Base-by-base conservation (phyloP, 1,284 basidiomycete genomes). In the Puccinia triticina region DNA sequence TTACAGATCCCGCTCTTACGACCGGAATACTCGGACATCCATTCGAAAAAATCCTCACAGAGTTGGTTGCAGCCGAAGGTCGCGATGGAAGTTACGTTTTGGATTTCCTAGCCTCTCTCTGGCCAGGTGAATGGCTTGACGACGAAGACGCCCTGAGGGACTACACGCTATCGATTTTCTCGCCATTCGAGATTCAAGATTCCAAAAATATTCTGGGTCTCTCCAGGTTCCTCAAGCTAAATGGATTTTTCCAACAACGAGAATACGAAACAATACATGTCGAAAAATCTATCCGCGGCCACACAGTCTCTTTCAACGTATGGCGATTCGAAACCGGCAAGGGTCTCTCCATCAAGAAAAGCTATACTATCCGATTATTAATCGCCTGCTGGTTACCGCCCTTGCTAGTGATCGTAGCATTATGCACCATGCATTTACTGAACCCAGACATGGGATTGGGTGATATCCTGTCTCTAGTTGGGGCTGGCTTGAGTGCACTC, bases 301-400 rank as follows among this genome's bases (percentile, higher is more conserved):
- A 72, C 32, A 72, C 46, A 2, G 8, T 72, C 43, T n/a, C 21
- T 29, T 72, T 26, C 46, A 50, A 72, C n/a, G 11, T 72, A 21
- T 72, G 69, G 69, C 21, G 48, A 29, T 72, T 72, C 16, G 69
- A 72, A 29, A 26, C 26, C 3, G 69, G 46, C 8, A 72, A 72
- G 29, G 69, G 69, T 16, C 29, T 72, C 26, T 72, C 5, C n/a
- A 72, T 72, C 46, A 72, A 72, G 46, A 72, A 34, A 34, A 26
- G n/a, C 14, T 53, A 4, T 16, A 72, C 69, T 23, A 50, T 72
- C 10, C 46, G 48, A 72, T 72, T 72, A 23, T 48, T 72, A 18
- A 48, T 72, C 23, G 48, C 16, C 16, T 72, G 69, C 29, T 72
- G 69, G 69, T 43, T 72, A 29, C 69, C 69, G 37, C 69, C 69